phyloP scores from a whole-genome alignment of 805 yeast genomes.

The Lipomyces lipofer region DNA sequence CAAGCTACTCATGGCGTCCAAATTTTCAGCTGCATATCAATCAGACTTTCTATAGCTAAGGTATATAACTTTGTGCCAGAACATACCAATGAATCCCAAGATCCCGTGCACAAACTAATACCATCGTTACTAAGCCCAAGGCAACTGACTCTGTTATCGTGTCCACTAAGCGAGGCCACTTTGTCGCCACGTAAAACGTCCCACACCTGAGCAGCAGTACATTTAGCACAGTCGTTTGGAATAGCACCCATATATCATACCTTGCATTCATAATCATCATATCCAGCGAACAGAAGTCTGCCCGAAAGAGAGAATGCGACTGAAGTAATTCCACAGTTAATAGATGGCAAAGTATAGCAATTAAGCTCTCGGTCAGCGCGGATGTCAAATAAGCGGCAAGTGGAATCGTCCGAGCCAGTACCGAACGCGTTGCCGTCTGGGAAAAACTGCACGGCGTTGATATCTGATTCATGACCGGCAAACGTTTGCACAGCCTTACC shows the following conservation, averaged over 20 bases:
- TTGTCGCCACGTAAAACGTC: slow-evolving; percentile 66
- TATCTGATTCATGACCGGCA: slow-evolving; percentile 62
- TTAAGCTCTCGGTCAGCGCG: slow-evolving; percentile 73
- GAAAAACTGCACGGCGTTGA: slow-evolving; percentile 60
- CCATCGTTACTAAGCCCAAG: slow-evolving; percentile 75
- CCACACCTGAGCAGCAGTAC: slow-evolving; percentile 53
- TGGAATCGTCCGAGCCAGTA: slow-evolving; percentile 79
- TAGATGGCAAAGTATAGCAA: slow-evolving; percentile 40
- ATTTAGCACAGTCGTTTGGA: too few species aligned
- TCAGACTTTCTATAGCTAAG: too few species aligned
- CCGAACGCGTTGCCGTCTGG: slow-evolving; percentile 71
- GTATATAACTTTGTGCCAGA: too few species aligned
- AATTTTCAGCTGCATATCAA: slow-evolving; percentile 8
- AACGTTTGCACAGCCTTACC: slow-evolving; percentile 43
- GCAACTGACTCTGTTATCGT: slow-evolving; percentile 59
- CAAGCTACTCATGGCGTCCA: slow-evolving; percentile 16
- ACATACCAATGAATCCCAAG: slow-evolving; percentile 67
- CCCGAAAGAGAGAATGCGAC: slow-evolving; percentile 75
- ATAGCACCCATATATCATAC: slow-evolving; percentile 6
- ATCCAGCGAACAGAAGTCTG: slow-evolving; percentile 69
- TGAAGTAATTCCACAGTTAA: slow-evolving; percentile 53
- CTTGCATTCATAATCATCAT: slow-evolving; percentile 67
- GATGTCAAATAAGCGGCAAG: slow-evolving; percentile 67
- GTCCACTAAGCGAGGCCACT: slow-evolving; percentile 68
- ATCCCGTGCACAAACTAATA: slow-evolving; percentile 69